phyloP scores from a whole-genome alignment of 2,329 filamentous ascomycete genomes.

The Monilinia laxa region DNA sequence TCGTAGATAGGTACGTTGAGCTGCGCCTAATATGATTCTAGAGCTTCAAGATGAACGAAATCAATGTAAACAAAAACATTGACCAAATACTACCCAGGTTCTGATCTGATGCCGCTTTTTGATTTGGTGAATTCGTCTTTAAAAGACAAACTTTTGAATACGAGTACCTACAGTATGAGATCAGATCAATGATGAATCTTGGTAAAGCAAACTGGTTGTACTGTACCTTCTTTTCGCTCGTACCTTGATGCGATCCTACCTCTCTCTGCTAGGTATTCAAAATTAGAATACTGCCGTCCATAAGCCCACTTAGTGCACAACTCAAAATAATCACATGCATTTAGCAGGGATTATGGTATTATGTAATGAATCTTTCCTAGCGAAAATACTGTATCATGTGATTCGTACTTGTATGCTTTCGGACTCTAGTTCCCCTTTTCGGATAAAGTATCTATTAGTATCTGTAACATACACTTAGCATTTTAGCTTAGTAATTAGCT shows the following conservation, averaged over 20 bases:
- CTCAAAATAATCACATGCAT: slow-evolving; percentile 18
- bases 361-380: not conserved
- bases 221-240: not conserved
- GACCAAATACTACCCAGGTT: not conserved
- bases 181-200: slow-evolving; percentile 5
- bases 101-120: slow-evolving; percentile 4
- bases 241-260: slow-evolving; percentile 13
- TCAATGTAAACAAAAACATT: slow-evolving; percentile 13
- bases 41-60: slow-evolving; percentile 10
- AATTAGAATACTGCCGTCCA: slow-evolving; percentile 19
- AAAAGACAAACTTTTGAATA: not conserved
- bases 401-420: not conserved
- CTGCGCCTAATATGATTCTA: slow-evolving; percentile 4
- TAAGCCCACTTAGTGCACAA: slow-evolving; percentile 20
- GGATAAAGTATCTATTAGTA: not conserved
- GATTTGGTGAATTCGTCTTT: not conserved
- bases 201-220: slow-evolving; percentile 10
- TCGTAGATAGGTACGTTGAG: slow-evolving; percentile 8
- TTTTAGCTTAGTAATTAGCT: too few species aligned
- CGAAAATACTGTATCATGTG: not conserved
- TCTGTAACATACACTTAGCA: too few species aligned
- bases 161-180: not conserved
- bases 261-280: not conserved
- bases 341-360: not conserved
- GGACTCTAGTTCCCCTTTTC: not conserved